A percentile compares a stretch with the other conserved stretches of the same genome.
Conservation (phyloP, 257 asterid genomes). For the Eustoma russellianum region DNA sequence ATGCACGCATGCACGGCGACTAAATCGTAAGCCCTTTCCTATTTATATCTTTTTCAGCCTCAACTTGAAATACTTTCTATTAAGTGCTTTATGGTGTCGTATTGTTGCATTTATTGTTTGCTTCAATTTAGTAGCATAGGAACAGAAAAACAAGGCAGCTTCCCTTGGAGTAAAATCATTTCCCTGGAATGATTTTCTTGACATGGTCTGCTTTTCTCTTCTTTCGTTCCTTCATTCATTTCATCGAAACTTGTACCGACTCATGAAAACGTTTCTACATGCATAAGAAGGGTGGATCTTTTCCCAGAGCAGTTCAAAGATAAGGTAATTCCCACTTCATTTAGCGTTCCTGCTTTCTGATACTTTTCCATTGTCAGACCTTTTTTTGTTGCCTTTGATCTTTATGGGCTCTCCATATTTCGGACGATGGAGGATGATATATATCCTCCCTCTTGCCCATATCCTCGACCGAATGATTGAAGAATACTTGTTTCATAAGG, state of each 20-base stretch:
- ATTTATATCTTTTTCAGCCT: not conserved
- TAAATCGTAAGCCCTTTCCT: constrained; percentile 40
- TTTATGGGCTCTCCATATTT: not conserved
- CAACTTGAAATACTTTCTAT: constrained; percentile 5
- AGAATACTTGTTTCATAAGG: constrained; percentile 91
- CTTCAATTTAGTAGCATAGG: constrained; percentile 60
- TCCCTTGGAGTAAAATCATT: constrained; percentile 43
- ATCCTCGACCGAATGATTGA: constrained; percentile 97
- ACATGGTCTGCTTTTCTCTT: constrained; percentile 29
- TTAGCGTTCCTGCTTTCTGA: not conserved
- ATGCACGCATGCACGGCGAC: constrained; percentile 63
- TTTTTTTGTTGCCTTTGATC: not conserved
- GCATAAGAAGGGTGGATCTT: constrained; percentile 60
- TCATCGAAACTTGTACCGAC: constrained; percentile 33
- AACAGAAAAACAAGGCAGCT: constrained; percentile 41
- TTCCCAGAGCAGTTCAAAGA: constrained; percentile 90
- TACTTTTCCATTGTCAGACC: not conserved
- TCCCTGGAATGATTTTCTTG: constrained; percentile 69
- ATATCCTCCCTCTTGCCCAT: constrained; percentile 96
- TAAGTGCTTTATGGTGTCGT: constrained; percentile 7
- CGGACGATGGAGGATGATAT: constrained; percentile 91
- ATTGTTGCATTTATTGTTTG: constrained; percentile 60
- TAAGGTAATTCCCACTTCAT: constrained; percentile 35
- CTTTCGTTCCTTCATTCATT: not conserved
- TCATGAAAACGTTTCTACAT: constrained; percentile 63